phyloP scores from a whole-genome alignment of 2,329 filamentous ascomycete genomes.

The Clonostachys chloroleuca region DNA sequence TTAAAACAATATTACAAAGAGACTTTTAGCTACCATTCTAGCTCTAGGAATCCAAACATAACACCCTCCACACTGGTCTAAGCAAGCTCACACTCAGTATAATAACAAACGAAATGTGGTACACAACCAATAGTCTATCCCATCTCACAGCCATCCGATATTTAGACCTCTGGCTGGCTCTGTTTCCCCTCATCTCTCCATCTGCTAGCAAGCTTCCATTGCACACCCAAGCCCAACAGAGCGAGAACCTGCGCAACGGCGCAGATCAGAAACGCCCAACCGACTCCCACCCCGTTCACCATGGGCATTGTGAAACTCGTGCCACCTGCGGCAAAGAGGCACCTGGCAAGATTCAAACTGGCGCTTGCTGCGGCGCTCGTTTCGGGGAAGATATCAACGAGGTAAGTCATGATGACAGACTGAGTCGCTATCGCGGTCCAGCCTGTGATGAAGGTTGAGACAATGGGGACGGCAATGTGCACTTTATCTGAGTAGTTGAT shows the following conservation, averaged over 20 bases:
- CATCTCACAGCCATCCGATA: too few species aligned
- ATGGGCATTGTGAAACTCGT: constrained; percentile 45
- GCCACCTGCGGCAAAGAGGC: constrained; percentile 44
- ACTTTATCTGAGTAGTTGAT: constrained; percentile 33
- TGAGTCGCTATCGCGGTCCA: constrained; percentile 46
- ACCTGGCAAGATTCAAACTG: constrained; percentile 46
- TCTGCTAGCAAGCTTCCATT: constrained; percentile 29
- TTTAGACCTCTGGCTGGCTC: neutral
- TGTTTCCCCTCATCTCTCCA: constrained; percentile 24
- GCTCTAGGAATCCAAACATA: too few species aligned
- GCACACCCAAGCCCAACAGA: constrained; percentile 35
- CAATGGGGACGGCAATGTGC: constrained; percentile 43
- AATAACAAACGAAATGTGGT: too few species aligned
- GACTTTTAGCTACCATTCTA: too few species aligned
- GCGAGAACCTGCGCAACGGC: constrained; percentile 35
- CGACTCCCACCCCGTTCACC: constrained; percentile 38
- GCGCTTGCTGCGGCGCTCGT: constrained; percentile 46
- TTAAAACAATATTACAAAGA: too few species aligned
- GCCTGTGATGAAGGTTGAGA: constrained; percentile 45
- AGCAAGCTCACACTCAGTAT: too few species aligned
- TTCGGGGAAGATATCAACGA: constrained; percentile 47
- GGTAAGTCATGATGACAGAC: constrained; percentile 43
- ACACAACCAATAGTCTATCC: too few species aligned
- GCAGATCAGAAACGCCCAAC: constrained; percentile 40
- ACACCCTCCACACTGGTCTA: too few species aligned